phyloP scores from a whole-genome alignment of 768 basidiomycete genomes.

The Mycena haematopus region DNA sequence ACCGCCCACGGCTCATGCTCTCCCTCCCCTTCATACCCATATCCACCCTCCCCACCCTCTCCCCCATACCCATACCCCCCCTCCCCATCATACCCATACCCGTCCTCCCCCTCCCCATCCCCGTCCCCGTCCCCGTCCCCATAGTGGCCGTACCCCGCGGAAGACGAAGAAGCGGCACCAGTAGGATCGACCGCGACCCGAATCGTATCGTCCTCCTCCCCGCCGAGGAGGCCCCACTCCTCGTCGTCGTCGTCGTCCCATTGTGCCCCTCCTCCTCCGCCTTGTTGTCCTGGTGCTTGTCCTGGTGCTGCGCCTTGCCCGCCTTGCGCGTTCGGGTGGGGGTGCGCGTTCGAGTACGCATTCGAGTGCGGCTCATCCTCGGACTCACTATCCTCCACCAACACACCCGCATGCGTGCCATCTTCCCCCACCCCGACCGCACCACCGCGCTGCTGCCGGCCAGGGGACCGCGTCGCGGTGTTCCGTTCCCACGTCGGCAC shows the following conservation, averaged over 20 bases:
- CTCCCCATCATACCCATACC: conserved; percentile 40
- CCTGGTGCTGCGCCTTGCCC: conserved; percentile 47
- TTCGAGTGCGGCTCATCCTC: conserved; percentile 50
- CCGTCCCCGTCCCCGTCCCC: too few species aligned
- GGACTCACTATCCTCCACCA: conserved; percentile 78
- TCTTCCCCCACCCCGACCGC: conserved; percentile 63
- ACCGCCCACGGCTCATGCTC: conserved; percentile 82
- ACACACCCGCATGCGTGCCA: conserved; percentile 54
- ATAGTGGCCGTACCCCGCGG: too few species aligned
- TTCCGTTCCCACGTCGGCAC: conserved; percentile 84
- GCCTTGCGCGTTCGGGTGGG: conserved; percentile 34
- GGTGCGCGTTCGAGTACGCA: too few species aligned
- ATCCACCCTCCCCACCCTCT: conserved; percentile 49
- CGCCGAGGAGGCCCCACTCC: conserved; percentile 70
- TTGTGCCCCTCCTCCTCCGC: conserved; percentile 62
- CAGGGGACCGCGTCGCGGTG: conserved; percentile 65
- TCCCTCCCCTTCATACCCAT: conserved; percentile 57
- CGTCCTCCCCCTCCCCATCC: conserved; percentile 39
- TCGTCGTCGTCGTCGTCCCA: conserved; percentile 71
- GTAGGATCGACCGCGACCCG: conserved; percentile 46
- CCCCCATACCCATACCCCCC: too few species aligned
- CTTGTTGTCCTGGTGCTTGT: too few species aligned
- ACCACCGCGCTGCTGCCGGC: conserved; percentile 39
- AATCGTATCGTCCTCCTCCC: conserved; percentile 73
- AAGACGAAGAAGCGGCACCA: conserved; percentile 58